These are phyloP conservation scores for Arctium lappa DNA, from an alignment of 129 eudicot species.

Conservation along the genomic window DNA sequence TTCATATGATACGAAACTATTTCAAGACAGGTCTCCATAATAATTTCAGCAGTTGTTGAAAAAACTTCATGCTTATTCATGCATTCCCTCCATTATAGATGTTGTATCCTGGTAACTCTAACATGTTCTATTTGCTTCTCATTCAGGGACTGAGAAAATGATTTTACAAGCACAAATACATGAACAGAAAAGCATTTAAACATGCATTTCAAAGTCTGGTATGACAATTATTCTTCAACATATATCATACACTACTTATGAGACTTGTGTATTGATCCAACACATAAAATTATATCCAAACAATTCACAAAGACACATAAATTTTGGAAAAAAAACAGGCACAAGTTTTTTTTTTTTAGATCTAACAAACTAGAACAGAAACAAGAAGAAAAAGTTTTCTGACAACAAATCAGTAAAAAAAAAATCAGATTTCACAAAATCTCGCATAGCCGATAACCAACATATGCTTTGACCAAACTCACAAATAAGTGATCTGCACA, in stretches of 20 bases:
- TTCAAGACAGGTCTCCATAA: background rate
- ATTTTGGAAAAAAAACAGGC: background rate
- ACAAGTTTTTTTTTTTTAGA: background rate
- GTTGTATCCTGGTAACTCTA: background rate
- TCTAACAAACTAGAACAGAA: background rate
- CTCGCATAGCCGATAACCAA: background rate
- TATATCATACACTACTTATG: background rate
- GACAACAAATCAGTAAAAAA: background rate
- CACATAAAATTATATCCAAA: background rate
- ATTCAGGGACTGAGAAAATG: background rate
- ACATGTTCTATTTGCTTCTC: background rate
- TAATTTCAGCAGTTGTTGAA: background rate
- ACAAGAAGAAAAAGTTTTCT: background rate
- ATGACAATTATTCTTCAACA: background rate
- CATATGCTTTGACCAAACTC: conserved; percentile 6
- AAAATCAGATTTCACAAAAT: background rate
- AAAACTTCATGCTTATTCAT: background rate
- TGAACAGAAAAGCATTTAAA: background rate
- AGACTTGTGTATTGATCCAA: background rate
- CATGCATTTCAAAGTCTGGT: background rate
- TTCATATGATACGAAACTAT: background rate
- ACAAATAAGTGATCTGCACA: background rate
- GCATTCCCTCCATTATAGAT: background rate
- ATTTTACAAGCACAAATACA: background rate
- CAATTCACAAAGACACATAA: background rate